Evolutionary conservation across 106 monocot species (phyloP).

Genomic region (Dioscorea zingiberensis): DNA sequence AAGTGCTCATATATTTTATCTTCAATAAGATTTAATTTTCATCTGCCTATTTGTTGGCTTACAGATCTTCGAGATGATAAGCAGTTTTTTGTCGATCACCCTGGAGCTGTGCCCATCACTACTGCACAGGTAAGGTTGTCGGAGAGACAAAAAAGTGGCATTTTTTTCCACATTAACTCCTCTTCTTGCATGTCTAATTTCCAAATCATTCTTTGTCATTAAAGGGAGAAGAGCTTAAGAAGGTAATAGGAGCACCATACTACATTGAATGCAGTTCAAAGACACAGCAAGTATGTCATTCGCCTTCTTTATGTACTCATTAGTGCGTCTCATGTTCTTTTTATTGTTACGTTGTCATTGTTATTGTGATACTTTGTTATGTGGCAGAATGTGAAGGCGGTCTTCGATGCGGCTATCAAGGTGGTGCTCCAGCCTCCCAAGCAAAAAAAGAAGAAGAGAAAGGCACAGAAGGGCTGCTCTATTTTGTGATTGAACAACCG

Average conservation of each 20-base stretch:
- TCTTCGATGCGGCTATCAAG: slow-evolving; percentile 88
- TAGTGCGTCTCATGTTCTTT: background rate
- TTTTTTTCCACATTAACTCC: background rate
- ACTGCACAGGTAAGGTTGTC: slow-evolving; percentile 44
- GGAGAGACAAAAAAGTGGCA: background rate
- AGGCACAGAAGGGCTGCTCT: slow-evolving; percentile 55
- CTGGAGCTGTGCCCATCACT: slow-evolving; percentile 64
- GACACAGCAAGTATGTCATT: slow-evolving; percentile 56
- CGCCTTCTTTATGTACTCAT: background rate
- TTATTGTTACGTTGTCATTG: background rate
- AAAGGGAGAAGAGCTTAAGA: slow-evolving; percentile 82
- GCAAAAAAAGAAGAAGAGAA: slow-evolving; percentile 69
- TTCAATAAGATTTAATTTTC: too few relatives aligned
- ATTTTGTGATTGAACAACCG: slow-evolving; percentile 43
- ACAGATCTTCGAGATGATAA: slow-evolving; percentile 84
- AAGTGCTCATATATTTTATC: too few relatives aligned
- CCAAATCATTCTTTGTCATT: background rate
- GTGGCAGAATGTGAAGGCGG: slow-evolving; percentile 73
- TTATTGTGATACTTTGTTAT: background rate
- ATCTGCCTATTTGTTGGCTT: too few relatives aligned
- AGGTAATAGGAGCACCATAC: slow-evolving; percentile 56
- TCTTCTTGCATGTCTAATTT: too few relatives aligned
- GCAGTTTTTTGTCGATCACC: slow-evolving; percentile 76
- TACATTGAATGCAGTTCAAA: slow-evolving; percentile 95
- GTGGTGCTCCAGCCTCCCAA: slow-evolving; percentile 83